Evolutionary conservation across 1,284 basidiomycete species (phyloP).

Genomic region (Ceratobasidium sp.): DNA sequence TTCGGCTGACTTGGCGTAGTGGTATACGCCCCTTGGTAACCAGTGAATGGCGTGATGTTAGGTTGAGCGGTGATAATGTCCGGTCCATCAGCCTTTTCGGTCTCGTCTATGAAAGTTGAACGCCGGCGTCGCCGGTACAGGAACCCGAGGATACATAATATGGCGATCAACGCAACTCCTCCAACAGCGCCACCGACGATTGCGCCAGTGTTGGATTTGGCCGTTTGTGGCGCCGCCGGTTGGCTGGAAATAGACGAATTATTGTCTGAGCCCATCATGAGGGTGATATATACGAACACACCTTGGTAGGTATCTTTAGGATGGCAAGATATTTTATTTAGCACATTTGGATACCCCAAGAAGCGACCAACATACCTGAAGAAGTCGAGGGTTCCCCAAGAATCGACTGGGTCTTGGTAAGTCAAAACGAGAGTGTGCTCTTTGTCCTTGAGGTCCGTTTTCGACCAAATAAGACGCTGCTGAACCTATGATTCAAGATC

Average conservation of each 20-base stretch:
- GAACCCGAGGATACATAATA: neutral
- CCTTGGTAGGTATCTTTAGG: slow-evolving; percentile 14
- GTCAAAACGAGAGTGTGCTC: slow-evolving; percentile 8
- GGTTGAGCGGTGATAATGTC: neutral
- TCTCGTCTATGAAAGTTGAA: neutral
- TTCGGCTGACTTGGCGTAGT: neutral
- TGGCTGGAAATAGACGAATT: neutral
- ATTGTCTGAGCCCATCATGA: neutral
- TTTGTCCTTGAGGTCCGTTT: slow-evolving; percentile 3
- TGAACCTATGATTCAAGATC: neutral
- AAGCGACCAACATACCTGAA: neutral
- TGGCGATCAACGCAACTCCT: neutral
- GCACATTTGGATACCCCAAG: too few relatives aligned
- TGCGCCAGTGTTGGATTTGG: slow-evolving; percentile 1
- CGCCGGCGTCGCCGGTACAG: neutral
- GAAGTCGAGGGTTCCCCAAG: slow-evolving; percentile 21
- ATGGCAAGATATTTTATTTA: neutral
- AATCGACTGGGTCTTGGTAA: neutral
- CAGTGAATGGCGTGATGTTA: neutral
- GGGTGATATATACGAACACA: neutral
- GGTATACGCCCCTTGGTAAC: neutral
- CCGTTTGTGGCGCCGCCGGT: neutral
- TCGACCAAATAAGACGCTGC: slow-evolving; percentile 12
- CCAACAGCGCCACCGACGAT: slow-evolving; percentile 6
- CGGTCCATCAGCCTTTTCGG: neutral